Percentiles rank a stretch among this genome's conserved stretches.
Evolutionary conservation across 176 grass and related monocot genomes (phyloP).

Genomic region (Musa beccarii): DNA sequence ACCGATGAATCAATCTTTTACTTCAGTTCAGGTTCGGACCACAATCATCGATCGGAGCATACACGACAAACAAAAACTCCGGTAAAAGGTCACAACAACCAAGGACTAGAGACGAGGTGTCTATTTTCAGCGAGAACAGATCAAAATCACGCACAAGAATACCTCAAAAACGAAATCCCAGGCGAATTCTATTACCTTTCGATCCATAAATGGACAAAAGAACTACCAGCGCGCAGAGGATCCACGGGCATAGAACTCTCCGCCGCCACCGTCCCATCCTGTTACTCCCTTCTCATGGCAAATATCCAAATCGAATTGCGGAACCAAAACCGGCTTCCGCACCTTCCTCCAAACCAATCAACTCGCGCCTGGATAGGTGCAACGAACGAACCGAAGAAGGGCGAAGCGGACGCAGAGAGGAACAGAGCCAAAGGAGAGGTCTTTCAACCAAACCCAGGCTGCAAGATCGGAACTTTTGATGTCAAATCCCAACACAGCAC

Average conservation of each 20-base stretch:
- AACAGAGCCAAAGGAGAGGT: conserved; percentile 2
- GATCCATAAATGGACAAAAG: conserved; percentile 7
- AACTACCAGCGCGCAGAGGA: conserved; percentile 1
- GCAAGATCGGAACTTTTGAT: not conserved
- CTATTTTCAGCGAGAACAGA: not conserved
- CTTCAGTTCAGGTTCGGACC: too few species aligned
- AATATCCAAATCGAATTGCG: not conserved
- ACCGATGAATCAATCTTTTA: too few species aligned
- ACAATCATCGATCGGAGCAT: not conserved
- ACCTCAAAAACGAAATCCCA: not conserved
- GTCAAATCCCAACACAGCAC: not conserved
- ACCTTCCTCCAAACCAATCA: not conserved
- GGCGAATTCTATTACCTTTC: conserved; percentile 1
- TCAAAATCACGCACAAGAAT: not conserved
- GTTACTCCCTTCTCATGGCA: not conserved
- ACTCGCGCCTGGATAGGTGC: not conserved
- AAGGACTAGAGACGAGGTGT: not conserved
- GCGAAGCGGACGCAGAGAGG: not conserved
- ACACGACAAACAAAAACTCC: not conserved
- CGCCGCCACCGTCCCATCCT: not conserved
- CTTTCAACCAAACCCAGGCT: not conserved
- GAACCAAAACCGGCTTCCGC: not conserved
- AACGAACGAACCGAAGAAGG: too few species aligned
- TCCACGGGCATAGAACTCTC: not conserved
- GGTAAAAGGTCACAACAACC: not conserved